Evolutionary conservation across 495 filamentous ascomycete genomes (phyloP), one percentile per base, ranked within the genome.

Genomic region (Recurvomyces mirabilis): DNA sequence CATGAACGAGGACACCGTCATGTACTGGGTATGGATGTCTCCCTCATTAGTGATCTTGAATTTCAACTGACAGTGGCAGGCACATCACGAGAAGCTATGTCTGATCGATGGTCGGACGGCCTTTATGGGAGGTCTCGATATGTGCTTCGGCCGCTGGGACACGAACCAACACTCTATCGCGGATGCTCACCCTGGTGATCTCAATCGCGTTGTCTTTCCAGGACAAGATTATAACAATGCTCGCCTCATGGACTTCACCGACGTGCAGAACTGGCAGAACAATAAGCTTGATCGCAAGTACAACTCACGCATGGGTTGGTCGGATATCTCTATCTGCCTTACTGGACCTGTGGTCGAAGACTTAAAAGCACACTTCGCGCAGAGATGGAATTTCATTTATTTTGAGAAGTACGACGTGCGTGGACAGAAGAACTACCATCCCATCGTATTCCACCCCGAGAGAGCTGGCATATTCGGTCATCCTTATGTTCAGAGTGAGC

Each of bases 191-290:
- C 85, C 86, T 1, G 72, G 72, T 1, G 78, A 91, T 59, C 57
- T 93, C 1, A 73, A 80, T 34, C 63, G 71, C 20, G 83, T 79
- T 25, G 64, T 95, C 0, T 94, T 93, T 63, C 82, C 85, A 0
- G 88, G 88, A 5, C 89, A 96, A 51, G 89, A 96, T 56, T 96
- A 82, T 63, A 96, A 96, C 64, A 94, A 96, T 57, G 87, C 86
- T 23, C 65, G 87, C 30, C 72, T 88, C 15, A 79, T 79, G 55
- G 89, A 96, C 56, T 96, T 96, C 61, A 71, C 84, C 38, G 80
- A 89, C 56, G 87, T 94, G 10, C 59, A 73, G 2, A 73, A 93
- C 42, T 93, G 79, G 74, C 73, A 93, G 33, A 72, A 87, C 30
- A 96, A 96, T 57, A 82, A 93, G 55, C 72, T 96, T 15, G 79